A percentile compares a stretch with the other conserved stretches of the same genome.
Conservation (phyloP, 129 eudicot species). For the Silybum marianum region DNA sequence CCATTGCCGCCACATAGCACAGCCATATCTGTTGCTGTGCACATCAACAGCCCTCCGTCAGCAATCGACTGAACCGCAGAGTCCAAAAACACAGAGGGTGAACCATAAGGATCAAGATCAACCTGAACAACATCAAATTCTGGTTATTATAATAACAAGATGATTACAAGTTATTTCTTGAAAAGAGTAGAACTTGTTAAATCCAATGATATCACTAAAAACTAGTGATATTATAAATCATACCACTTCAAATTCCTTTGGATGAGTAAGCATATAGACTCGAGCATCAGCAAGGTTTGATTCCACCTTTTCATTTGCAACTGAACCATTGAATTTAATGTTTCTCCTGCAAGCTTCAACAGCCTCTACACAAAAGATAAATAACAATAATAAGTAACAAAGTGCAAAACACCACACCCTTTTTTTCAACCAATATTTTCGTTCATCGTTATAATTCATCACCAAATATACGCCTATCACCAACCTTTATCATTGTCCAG, state of each 20-base stretch:
- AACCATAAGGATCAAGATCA: conserved; percentile 99
- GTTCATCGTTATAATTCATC: background rate
- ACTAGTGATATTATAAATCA: conserved; percentile 4
- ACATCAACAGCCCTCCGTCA: conserved; percentile 98
- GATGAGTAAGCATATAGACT: conserved; percentile 98
- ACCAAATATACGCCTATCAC: background rate
- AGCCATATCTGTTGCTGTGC: conserved; percentile 99
- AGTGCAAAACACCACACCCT: background rate
- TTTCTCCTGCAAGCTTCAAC: conserved; percentile 98
- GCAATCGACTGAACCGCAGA: conserved; percentile 95
- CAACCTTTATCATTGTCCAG: conserved; percentile 86
- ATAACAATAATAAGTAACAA: background rate
- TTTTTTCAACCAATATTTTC: background rate
- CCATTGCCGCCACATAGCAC: conserved; percentile 97
- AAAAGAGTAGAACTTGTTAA: background rate
- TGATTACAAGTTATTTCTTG: background rate
- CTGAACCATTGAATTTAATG: conserved; percentile 88
- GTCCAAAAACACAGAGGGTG: conserved; percentile 96
- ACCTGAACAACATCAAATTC: conserved; percentile 52
- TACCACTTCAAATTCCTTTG: conserved; percentile 99
- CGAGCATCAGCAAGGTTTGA: conserved; percentile 94
- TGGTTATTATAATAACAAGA: conserved; percentile 17
- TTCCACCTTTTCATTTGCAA: conserved; percentile 87
- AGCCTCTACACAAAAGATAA: conserved; percentile 56
- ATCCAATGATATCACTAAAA: background rate